Evolutionary conservation across 345 rosid genomes (phyloP).

Genomic region (Camelina laxa): DNA sequence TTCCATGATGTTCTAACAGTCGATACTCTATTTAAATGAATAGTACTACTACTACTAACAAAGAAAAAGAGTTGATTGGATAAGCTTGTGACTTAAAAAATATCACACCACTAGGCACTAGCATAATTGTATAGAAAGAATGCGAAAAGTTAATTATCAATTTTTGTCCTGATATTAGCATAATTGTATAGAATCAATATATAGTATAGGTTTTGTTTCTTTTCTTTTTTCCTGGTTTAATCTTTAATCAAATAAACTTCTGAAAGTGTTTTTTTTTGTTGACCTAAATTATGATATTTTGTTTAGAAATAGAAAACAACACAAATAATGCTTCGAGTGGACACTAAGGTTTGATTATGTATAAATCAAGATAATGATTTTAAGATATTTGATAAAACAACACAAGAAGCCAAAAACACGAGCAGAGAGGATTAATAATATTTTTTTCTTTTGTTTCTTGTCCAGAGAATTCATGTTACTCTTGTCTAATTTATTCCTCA

Average conservation of each 20-base stretch:
- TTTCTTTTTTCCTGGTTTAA: neutral
- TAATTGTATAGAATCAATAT: too few species aligned
- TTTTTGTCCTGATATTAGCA: too few species aligned
- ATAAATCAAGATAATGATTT: slow-evolving; percentile 9
- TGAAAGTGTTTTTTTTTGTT: neutral
- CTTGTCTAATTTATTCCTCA: slow-evolving; percentile 32
- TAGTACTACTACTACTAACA: neutral
- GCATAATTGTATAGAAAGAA: neutral
- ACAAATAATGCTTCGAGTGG: slow-evolving; percentile 9
- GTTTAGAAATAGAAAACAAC: neutral
- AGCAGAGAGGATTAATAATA: slow-evolving; percentile 22
- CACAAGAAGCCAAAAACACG: slow-evolving; percentile 37
- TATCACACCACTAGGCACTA: neutral
- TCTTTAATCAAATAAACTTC: neutral
- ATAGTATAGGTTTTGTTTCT: neutral
- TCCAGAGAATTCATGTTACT: slow-evolving; percentile 31
- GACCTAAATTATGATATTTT: neutral
- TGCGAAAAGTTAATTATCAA: too few species aligned
- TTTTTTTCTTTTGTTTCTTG: slow-evolving; percentile 11
- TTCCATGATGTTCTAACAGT: neutral
- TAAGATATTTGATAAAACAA: slow-evolving; percentile 9
- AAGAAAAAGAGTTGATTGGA: neutral
- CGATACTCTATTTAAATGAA: neutral
- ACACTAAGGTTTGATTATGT: slow-evolving; percentile 19
- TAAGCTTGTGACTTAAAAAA: neutral